These are phyloP conservation scores for Irineochytrium annulatum DNA, from an alignment of 192 early-diverging fungal genomes.

Conservation along the genomic window DNA sequence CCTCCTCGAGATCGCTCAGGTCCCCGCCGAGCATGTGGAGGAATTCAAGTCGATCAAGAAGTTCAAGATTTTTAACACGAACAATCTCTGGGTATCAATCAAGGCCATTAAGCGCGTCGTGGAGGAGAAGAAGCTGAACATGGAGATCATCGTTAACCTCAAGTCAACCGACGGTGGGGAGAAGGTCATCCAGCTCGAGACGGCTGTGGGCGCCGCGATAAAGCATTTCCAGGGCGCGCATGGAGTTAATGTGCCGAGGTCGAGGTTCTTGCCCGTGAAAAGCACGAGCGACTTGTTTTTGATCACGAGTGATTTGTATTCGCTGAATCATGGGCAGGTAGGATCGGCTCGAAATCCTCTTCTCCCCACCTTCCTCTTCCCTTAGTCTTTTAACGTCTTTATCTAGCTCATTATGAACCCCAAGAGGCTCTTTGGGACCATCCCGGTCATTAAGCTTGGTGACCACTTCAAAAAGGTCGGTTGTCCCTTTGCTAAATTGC, in stretches of 20 bases:
- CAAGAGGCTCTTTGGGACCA: constrained; percentile 86
- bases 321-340: constrained; percentile 90
- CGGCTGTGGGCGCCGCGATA: constrained; percentile 97
- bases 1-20: constrained; percentile 97
- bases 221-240: constrained; percentile 94
- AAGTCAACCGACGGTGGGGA: constrained; percentile 92
- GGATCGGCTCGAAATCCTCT: too few species aligned
- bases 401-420: constrained; percentile 86
- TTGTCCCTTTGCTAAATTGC: neutral
- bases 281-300: constrained; percentile 96
- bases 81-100: constrained; percentile 51
- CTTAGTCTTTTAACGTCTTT: too few species aligned
- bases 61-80: constrained; percentile 99
- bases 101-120: constrained; percentile 68
- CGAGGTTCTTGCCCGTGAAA: constrained; percentile 97
- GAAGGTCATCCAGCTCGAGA: constrained; percentile 97
- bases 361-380: too few species aligned
- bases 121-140: constrained; percentile 67
- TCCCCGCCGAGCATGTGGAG: constrained; percentile 90
- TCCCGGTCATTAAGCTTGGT: constrained; percentile 93
- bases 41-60: constrained; percentile 99
- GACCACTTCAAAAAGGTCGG: constrained; percentile 96
- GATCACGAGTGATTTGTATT: constrained; percentile 93
- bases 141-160: constrained; percentile 97
- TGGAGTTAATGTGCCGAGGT: constrained; percentile 97